Conservation (phyloP, 2,329 filamentous ascomycete species). For the Orbilia blumenaviensis region DNA sequence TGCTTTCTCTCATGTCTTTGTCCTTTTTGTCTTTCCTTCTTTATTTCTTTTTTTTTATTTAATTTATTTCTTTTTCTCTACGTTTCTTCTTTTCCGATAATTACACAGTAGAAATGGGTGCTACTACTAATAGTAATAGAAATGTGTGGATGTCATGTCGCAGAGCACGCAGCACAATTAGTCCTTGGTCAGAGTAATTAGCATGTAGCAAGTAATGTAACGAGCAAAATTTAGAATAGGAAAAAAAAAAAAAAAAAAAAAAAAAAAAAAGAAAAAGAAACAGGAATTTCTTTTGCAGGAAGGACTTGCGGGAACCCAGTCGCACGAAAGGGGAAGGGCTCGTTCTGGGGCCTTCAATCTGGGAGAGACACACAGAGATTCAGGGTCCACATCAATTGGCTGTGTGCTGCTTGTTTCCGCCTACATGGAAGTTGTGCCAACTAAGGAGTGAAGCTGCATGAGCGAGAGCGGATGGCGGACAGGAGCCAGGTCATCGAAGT, state of each 20-base stretch:
- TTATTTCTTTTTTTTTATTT: background rate
- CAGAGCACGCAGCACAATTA: too few relatives aligned
- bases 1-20: slow-evolving; percentile 9
- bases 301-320: background rate
- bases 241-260: too few relatives aligned
- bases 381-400: slow-evolving; percentile 39
- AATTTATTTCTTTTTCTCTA: background rate
- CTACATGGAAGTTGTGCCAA: slow-evolving; percentile 3
- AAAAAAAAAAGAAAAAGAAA: too few relatives aligned
- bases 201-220: too few relatives aligned
- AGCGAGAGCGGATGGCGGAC: slow-evolving; percentile 39
- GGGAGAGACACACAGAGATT: slow-evolving; percentile 6
- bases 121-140: too few relatives aligned
- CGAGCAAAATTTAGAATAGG: too few relatives aligned
- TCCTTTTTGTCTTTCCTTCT: background rate
- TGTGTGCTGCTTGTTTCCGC: slow-evolving; percentile 15
- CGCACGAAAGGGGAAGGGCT: slow-evolving; percentile 45
- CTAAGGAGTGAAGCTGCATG: slow-evolving; percentile 34
- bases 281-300: background rate
- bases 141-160: too few relatives aligned
- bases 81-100: background rate
- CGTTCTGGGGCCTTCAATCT: slow-evolving; percentile 37
- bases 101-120: too few relatives aligned
- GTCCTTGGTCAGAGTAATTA: too few relatives aligned
- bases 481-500: slow-evolving; percentile 47